Evolutionary conservation across 805 yeast species (phyloP).

Genomic region (Schwanniomyces sp.): DNA sequence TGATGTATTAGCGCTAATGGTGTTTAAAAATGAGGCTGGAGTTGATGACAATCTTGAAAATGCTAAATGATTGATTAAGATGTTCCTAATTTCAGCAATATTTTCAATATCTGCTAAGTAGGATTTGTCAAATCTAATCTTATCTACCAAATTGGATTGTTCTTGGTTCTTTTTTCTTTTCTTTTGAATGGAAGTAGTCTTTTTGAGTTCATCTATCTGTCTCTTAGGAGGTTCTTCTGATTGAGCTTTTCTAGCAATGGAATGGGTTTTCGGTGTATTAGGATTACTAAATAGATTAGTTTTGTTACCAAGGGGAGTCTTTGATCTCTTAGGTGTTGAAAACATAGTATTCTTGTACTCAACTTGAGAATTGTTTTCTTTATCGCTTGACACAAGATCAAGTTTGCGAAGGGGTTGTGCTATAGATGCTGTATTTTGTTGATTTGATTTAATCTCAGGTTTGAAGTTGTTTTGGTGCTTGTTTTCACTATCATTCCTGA

Average conservation of each 20-base stretch:
- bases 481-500: not conserved
- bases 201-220: not conserved
- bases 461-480: too few relatives aligned
- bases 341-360: not conserved
- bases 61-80: conserved; percentile 81
- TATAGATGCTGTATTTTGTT: not conserved
- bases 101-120: conserved; percentile 20
- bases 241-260: conserved; percentile 20
- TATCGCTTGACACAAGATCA: not conserved
- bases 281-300: conserved; percentile 20
- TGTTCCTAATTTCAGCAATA: conserved; percentile 55
- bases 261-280: conserved; percentile 6
- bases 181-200: not conserved
- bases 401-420: not conserved
- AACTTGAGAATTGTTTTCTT: not conserved
- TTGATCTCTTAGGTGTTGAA: not conserved
- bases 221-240: conserved; percentile 34
- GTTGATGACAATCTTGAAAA: conserved; percentile 86
- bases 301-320: conserved; percentile 21
- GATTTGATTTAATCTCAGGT: not conserved
- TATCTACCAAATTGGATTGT: conserved; percentile 9
- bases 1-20: conserved; percentile 58
- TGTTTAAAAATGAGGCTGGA: conserved; percentile 69
- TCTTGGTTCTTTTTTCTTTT: conserved; percentile 15
- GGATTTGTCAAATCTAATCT: conserved; percentile 17